Evolutionary conservation across 768 basidiomycete species (phyloP).

Genomic region (Crepidotus variabilis): DNA sequence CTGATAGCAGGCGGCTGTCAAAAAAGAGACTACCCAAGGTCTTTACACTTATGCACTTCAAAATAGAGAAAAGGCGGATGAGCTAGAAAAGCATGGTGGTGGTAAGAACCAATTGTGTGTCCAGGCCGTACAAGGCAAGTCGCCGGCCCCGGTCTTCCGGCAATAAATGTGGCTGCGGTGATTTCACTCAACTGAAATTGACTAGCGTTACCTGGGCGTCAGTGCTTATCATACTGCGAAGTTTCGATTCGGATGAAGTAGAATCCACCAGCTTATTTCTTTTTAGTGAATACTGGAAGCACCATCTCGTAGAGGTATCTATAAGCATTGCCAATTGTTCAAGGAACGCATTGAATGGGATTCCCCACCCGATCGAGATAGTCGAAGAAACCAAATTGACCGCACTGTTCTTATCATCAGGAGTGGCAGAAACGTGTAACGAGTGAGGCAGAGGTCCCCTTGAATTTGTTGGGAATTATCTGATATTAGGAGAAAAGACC

Average conservation of each 20-base stretch:
- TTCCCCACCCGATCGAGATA: conserved; percentile 12
- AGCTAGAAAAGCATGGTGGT: neutral
- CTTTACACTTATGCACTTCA: neutral
- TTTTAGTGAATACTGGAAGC: neutral
- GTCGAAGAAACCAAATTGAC: neutral
- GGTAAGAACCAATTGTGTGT: neutral
- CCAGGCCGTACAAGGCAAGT: neutral
- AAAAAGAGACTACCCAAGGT: too few species aligned
- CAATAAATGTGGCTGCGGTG: neutral
- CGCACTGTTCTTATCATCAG: neutral
- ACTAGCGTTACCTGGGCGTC: neutral
- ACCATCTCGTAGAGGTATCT: neutral
- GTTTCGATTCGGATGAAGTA: neutral
- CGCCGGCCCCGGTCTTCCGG: neutral
- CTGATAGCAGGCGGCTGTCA: neutral
- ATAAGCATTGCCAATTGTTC: neutral
- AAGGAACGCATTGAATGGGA: conserved; percentile 9
- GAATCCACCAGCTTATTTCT: neutral
- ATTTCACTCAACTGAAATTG: neutral
- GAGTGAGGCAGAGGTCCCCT: conserved; percentile 14
- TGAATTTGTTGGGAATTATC: neutral
- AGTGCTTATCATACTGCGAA: neutral
- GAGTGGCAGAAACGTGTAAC: conserved; percentile 16
- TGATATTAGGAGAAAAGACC: neutral
- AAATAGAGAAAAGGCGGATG: neutral